Percentiles rank a stretch among this genome's conserved stretches.
Conservation (phyloP, 139 green algal genomes). For the Auxenochlorella pyrenoidosa region DNA sequence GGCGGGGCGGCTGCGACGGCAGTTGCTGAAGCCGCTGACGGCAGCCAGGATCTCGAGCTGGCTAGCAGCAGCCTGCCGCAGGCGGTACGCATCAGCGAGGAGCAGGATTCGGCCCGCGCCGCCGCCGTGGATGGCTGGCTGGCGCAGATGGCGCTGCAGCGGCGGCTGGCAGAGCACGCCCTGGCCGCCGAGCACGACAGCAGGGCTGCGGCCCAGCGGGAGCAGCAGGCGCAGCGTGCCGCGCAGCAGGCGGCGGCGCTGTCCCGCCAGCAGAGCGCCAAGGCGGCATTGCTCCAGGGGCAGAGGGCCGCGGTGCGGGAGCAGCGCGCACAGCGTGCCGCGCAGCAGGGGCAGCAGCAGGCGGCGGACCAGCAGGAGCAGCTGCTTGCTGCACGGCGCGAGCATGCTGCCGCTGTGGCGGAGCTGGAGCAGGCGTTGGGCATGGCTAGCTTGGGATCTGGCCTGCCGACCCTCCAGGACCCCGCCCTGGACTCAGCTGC, state of each 20-base stretch:
- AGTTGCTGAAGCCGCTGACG: not conserved
- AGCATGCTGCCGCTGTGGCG: constrained; percentile 28
- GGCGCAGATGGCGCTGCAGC: constrained; percentile 11
- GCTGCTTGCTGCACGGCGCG: not conserved
- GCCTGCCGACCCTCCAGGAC: not conserved
- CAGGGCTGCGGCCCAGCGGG: not conserved
- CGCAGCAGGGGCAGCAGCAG: constrained; percentile 13
- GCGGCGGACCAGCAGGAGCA: constrained; percentile 15
- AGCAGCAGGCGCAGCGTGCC: not conserved
- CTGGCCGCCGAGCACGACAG: not conserved
- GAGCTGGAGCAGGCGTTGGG: constrained; percentile 18
- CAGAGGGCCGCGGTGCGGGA: not conserved
- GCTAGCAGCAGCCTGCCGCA: not conserved
- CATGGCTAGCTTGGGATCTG: not conserved
- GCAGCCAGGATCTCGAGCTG: not conserved
- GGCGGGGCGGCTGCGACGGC: not conserved
- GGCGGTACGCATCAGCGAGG: not conserved
- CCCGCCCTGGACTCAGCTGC: no score
- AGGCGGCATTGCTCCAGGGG: constrained; percentile 11
- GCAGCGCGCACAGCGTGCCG: not conserved
- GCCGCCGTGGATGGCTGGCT: constrained; percentile 29
- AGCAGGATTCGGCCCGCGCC: constrained; percentile 9
- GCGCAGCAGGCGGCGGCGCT: not conserved
- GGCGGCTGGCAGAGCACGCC: constrained; percentile 20
- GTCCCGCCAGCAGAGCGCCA: constrained; percentile 1